These are phyloP conservation scores for Dendrobium catenatum DNA, from an alignment of 106 monocot genomes.

Conservation along the genomic window DNA sequence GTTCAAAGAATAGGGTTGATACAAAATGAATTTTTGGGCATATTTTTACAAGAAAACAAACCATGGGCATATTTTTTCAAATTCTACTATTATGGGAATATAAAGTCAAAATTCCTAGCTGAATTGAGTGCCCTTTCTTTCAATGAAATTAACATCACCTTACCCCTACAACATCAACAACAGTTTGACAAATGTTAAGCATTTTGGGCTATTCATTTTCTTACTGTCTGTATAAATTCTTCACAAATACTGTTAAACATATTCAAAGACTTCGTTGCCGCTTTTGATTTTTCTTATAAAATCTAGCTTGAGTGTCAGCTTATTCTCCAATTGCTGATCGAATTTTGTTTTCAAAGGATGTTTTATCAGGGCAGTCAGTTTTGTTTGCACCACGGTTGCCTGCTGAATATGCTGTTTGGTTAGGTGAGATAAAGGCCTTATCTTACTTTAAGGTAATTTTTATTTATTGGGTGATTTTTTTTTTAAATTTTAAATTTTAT, in stretches of 20 bases:
- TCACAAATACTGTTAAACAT: background rate
- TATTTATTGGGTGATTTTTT: conserved; percentile 1
- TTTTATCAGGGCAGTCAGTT: conserved; percentile 69
- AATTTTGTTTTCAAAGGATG: conserved; percentile 44
- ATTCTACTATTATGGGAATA: no score
- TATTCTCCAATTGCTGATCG: background rate
- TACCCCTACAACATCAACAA: background rate
- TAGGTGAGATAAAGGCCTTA: conserved; percentile 84
- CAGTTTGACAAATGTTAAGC: background rate
- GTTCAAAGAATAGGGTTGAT: no score
- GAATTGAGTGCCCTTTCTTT: background rate
- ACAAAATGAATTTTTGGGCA: no score
- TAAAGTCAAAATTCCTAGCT: background rate
- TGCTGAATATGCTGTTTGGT: conserved; percentile 95
- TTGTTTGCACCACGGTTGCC: conserved; percentile 88
- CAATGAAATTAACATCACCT: background rate
- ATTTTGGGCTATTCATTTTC: background rate
- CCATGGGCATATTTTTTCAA: no score
- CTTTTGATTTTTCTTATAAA: background rate
- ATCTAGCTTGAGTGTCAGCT: background rate
- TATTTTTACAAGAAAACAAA: no score
- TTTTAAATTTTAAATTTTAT: background rate
- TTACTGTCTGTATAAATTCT: background rate
- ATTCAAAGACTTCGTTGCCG: background rate
- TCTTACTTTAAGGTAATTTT: conserved; percentile 61